phyloP scores from a whole-genome alignment of 2,329 filamentous ascomycete species.

The Biscogniauxia mediterranea region DNA sequence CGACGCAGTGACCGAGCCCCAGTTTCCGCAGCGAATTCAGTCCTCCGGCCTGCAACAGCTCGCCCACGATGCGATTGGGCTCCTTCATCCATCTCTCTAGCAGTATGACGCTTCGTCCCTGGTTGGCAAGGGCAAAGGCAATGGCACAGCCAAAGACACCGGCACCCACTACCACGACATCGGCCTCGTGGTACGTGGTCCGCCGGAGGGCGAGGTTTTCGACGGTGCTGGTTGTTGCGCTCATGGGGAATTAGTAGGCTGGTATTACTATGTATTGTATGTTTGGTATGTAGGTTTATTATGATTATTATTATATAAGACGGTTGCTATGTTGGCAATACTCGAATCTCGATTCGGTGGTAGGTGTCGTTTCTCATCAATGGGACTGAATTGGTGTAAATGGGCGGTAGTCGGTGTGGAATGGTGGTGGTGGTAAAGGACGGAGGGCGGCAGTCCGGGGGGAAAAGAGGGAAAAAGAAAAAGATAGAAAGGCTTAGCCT shows the following conservation, averaged over 20 bases:
- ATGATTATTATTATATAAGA: background rate
- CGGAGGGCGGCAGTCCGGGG: background rate
- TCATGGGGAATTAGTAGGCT: constrained; percentile 25
- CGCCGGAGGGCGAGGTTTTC: constrained; percentile 48
- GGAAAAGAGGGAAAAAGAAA: background rate
- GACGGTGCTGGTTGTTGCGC: constrained; percentile 33
- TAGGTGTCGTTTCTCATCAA: background rate
- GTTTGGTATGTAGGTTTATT: background rate
- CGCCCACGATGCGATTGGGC: constrained; percentile 93
- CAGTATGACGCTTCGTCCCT: constrained; percentile 86
- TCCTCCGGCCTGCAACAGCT: constrained; percentile 90
- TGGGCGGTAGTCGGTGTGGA: background rate
- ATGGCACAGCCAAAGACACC: constrained; percentile 87
- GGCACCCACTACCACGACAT: constrained; percentile 89
- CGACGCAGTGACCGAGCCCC: constrained; percentile 77
- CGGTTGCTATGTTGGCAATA: too few species aligned
- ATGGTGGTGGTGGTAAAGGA: background rate
- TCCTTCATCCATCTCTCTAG: constrained; percentile 88
- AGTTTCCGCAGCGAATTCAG: constrained; percentile 76
- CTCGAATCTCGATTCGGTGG: background rate
- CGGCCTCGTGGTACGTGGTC: constrained; percentile 61
- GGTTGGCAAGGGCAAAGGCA: constrained; percentile 79
- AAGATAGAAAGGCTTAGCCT: background rate
- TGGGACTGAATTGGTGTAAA: background rate
- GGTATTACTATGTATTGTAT: background rate